These are phyloP conservation scores for Rhizoclosmatium sp. DNA, from an alignment of 192 early-diverging fungal species.

Conservation along the genomic window DNA sequence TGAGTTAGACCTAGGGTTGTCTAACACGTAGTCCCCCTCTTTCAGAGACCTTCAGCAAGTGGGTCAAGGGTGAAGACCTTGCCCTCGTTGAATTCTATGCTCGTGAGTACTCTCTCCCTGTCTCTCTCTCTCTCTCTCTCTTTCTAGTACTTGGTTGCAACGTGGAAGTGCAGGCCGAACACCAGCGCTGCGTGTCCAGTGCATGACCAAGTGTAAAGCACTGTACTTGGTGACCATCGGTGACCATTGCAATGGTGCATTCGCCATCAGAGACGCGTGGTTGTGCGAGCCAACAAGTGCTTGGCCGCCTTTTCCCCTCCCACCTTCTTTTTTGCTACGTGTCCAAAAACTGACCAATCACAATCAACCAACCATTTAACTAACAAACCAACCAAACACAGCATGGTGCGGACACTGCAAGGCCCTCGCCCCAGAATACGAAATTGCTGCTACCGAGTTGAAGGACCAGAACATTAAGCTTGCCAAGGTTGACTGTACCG, in stretches of 20 bases:
- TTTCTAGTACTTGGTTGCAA: neutral
- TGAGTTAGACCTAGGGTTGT: neutral
- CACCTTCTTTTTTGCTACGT: neutral
- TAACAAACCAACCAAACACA: neutral
- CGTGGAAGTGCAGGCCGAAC: too few relatives aligned
- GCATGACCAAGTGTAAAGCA: too few relatives aligned
- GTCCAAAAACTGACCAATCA: too few relatives aligned
- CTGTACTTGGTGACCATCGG: too few relatives aligned
- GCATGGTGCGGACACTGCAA: constrained; percentile 99
- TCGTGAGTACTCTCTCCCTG: constrained; percentile 46
- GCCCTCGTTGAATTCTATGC: constrained; percentile 95
- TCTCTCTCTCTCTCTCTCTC: neutral
- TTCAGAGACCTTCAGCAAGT: constrained; percentile 67
- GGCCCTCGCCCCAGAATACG: constrained; percentile 90
- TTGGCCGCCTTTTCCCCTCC: neutral
- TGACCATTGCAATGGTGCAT: too few relatives aligned
- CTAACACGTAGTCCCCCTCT: neutral
- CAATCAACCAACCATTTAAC: too few relatives aligned
- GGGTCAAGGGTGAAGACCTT: constrained; percentile 69
- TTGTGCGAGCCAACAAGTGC: too few relatives aligned
- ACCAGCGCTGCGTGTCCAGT: too few relatives aligned
- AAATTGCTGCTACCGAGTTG: constrained; percentile 86
- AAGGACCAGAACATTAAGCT: constrained; percentile 77
- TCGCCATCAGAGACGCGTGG: too few relatives aligned
- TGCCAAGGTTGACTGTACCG: constrained; percentile 98